Conservation (phyloP, 495 filamentous ascomycete genomes). For the Penicillium silybi region DNA sequence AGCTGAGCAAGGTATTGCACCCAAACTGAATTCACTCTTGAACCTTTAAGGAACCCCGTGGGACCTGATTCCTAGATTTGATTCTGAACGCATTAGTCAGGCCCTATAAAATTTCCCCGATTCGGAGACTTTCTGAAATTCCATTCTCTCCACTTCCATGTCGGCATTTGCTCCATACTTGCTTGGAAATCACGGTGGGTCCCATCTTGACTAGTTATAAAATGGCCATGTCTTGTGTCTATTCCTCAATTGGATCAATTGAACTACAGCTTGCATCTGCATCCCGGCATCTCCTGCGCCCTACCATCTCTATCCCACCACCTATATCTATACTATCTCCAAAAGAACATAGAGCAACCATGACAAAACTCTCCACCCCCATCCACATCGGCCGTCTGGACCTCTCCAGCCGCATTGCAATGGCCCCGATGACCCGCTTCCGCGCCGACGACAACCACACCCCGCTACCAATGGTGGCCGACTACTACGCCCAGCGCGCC, state of each 20-base stretch:
- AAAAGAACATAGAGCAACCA: slow-evolving; percentile 1
- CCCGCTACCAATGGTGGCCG: slow-evolving; percentile 37
- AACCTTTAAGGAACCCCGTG: too few species aligned
- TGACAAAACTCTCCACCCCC: slow-evolving; percentile 49
- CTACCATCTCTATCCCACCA: background rate
- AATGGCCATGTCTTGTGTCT: background rate
- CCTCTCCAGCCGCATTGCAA: slow-evolving; percentile 46
- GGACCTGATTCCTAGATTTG: too few species aligned
- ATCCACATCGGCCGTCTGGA: slow-evolving; percentile 41
- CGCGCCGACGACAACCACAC: slow-evolving; percentile 41
- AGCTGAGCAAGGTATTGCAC: too few species aligned
- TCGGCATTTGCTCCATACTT: background rate
- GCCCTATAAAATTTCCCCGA: background rate
- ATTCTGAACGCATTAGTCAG: background rate
- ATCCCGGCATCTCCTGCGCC: background rate
- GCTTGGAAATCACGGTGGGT: slow-evolving; percentile 8
- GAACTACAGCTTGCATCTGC: background rate
- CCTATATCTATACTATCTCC: background rate
- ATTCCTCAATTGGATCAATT: background rate
- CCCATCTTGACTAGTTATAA: too few species aligned
- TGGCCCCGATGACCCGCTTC: slow-evolving; percentile 50
- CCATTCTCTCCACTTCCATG: background rate
- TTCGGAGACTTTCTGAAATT: background rate
- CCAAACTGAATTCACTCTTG: too few species aligned
- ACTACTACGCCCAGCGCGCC: slow-evolving; percentile 53